Base-by-base conservation (phyloP, 306 rosid genomes). In the Cercis canadensis region DNA sequence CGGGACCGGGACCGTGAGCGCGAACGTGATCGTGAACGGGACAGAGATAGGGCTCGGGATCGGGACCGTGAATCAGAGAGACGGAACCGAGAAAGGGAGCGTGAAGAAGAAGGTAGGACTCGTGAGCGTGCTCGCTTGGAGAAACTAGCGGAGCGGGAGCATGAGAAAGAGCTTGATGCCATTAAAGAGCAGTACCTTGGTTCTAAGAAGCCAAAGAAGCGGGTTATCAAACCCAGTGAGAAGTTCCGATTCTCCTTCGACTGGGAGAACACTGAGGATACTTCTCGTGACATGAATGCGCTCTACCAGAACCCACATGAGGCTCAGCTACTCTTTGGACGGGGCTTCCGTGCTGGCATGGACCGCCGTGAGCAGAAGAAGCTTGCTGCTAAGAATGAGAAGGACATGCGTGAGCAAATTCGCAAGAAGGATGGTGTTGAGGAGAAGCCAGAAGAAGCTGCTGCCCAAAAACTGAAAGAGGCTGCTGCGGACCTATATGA, bases 281-380 rank as follows among this genome's bases (percentile, higher is more conserved):
- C 97, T 5, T 92, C 97, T 0, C 90, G 94, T 13, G 97, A 92
- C 51, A 89, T 92, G 96, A 92, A 92, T 52, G 0, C 44, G 3
- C 82, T 92, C 32, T 92, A 92, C 54, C 97, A 92, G 51, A 92
- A 92, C 72, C 97, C 97, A 70, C 97, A 92, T 45, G 97, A 92
- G 77, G 97, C 97, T 8, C 97, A 87, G 71, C 93, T 87, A 6
- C 59, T 92, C 44, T 92, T 92, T 11, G 97, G 94, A 5, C 75
- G 97, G 37, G 97, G 97, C 8, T 89, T 92, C 32, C 90, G 92
- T 1, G 97, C 94, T 1, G 97, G 97, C 4, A 89, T 92, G 92
- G 97, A 92, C 43, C 86, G 96, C 5, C 81, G 96, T 0, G 97
- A 89, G 88, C 96, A 92, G 92, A 89, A 92, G 92, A 92, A 92